Conservation (phyloP, 257 asterid species). For the Salvia miltiorrhiza region DNA sequence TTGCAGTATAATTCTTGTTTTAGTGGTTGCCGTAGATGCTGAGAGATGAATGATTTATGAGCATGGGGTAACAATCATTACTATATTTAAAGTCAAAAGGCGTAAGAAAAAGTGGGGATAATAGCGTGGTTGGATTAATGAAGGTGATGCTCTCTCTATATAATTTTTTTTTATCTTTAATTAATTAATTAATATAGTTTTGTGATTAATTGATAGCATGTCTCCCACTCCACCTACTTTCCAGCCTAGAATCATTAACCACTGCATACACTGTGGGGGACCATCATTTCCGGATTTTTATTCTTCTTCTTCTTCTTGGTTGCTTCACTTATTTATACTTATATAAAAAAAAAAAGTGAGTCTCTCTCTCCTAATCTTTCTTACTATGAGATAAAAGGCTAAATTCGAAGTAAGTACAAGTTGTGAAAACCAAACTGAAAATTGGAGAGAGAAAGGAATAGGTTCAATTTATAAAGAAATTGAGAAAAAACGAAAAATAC, state of each 20-base stretch:
- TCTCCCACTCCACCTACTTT: constrained; percentile 46
- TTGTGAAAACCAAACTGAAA: too few species aligned
- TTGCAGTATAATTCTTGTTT: not conserved
- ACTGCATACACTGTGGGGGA: not conserved
- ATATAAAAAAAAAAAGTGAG: too few species aligned
- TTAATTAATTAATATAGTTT: constrained; percentile 16
- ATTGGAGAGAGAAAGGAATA: too few species aligned
- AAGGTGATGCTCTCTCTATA: constrained; percentile 20
- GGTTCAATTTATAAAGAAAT: too few species aligned
- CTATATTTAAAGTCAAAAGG: constrained; percentile 38
- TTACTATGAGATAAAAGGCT: too few species aligned
- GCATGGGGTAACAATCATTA: constrained; percentile 51
- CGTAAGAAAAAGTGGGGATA: constrained; percentile 21
- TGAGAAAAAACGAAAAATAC: too few species aligned
- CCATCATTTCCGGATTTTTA: not conserved
- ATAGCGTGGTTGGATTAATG: constrained; percentile 61
- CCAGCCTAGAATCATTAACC: constrained; percentile 25
- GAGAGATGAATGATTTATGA: constrained; percentile 37
- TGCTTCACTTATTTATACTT: too few species aligned
- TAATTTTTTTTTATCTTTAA: not conserved
- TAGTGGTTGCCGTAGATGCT: not conserved
- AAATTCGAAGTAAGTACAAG: too few species aligned
- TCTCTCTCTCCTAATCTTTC: too few species aligned
- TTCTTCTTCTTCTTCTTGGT: not conserved
- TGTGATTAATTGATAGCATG: constrained; percentile 37